Percentiles rank a stretch among this genome's conserved stretches.
Conservation (phyloP, 179 eudicot genomes). For the Carnegiea gigantea region DNA sequence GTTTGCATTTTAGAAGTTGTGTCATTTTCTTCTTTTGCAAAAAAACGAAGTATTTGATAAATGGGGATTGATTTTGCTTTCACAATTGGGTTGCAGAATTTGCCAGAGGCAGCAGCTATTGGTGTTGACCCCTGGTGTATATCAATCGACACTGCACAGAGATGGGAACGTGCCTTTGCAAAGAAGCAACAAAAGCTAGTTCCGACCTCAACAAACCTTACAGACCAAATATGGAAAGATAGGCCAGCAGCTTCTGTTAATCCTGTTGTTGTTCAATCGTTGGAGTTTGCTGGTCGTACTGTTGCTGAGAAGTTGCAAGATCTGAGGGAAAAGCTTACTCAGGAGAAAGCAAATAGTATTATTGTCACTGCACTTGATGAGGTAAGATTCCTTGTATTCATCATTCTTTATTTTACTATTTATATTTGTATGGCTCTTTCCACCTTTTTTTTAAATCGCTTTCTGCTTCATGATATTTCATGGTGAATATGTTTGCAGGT, state of each 20-base stretch:
- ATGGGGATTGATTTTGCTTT: conserved; percentile 19
- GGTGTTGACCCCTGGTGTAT: conserved; percentile 94
- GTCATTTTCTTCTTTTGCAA: neutral
- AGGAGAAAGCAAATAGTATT: conserved; percentile 68
- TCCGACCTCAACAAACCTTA: conserved; percentile 66
- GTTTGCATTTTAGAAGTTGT: neutral
- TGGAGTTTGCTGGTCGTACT: conserved; percentile 78
- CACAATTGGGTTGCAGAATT: conserved; percentile 44
- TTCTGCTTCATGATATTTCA: conserved; percentile 13
- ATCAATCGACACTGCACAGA: conserved; percentile 89
- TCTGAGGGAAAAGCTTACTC: conserved; percentile 64
- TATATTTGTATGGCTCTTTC: neutral
- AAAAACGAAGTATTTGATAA: neutral
- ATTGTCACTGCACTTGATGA: conserved; percentile 81
- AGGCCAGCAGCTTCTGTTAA: conserved; percentile 62
- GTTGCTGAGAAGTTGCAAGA: conserved; percentile 77
- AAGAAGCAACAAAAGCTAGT: conserved; percentile 76
- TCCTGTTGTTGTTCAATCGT: conserved; percentile 67
- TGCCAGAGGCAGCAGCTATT: conserved; percentile 71
- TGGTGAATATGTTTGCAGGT: conserved; percentile 50
- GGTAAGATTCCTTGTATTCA: conserved; percentile 34
- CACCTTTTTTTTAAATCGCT: neutral
- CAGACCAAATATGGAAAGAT: conserved; percentile 82
- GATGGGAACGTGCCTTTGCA: conserved; percentile 82
- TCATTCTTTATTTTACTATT: neutral